Percentiles rank a stretch among this genome's conserved stretches.
These are phyloP conservation scores for Fusarium pseudoanthophilum DNA, from an alignment of 2,329 filamentous ascomycete species.

Conservation along the genomic window DNA sequence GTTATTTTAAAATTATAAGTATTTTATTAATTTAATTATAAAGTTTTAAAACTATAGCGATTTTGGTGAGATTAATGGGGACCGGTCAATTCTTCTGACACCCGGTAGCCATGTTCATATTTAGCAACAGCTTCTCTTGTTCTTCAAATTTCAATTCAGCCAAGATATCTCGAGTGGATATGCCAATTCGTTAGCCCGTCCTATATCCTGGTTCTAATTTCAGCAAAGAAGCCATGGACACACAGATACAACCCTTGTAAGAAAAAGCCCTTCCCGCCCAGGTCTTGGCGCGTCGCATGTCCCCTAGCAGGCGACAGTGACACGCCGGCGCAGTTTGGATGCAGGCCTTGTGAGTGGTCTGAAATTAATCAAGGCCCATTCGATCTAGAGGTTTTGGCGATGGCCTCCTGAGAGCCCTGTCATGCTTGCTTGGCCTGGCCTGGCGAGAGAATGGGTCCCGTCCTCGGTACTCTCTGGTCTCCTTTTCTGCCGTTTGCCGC, in stretches of 20 bases:
- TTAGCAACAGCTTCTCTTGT: conserved; percentile 28
- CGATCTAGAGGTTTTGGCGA: conserved; percentile 29
- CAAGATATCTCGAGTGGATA: conserved; percentile 1
- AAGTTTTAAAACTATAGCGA: too few relatives aligned
- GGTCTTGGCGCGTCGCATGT: conserved; percentile 30
- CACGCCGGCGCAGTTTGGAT: not conserved
- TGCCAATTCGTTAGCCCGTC: conserved; percentile 11
- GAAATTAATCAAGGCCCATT: conserved; percentile 23
- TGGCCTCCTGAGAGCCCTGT: conserved; percentile 39
- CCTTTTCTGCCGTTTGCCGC: conserved; percentile 18
- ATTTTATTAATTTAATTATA: too few relatives aligned
- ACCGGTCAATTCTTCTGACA: too few relatives aligned
- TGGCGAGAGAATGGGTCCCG: conserved; percentile 38
- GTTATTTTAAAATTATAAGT: too few relatives aligned
- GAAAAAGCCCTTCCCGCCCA: conserved; percentile 29
- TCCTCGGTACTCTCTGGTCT: conserved; percentile 25
- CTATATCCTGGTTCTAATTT: conserved; percentile 14
- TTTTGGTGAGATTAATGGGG: too few relatives aligned
- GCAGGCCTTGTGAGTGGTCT: conserved; percentile 5
- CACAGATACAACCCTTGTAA: not conserved
- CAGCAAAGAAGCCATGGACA: not conserved
- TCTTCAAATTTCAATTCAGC: not conserved
- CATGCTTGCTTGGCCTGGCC: not conserved
- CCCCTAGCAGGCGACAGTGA: conserved; percentile 5
- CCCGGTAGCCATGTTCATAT: conserved; percentile 7